These are phyloP conservation scores for Closterium sp. DNA, from an alignment of 139 green algal genomes.

Conservation along the genomic window DNA sequence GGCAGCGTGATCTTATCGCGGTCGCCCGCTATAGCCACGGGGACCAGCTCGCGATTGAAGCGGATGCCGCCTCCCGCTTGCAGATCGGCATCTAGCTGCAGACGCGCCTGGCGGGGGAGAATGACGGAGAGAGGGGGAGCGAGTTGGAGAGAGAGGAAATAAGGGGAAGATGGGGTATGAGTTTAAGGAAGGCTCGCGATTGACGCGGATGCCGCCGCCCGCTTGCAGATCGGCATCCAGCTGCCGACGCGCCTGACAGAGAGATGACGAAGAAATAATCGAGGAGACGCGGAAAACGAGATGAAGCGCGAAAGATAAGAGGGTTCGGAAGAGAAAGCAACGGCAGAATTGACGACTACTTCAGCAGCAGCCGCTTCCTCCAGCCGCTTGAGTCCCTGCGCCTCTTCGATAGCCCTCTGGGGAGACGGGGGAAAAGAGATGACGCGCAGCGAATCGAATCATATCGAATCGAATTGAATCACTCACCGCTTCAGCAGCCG, in stretches of 20 bases:
- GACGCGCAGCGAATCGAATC: not conserved
- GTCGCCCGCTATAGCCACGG: slow-evolving; percentile 8
- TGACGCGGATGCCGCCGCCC: slow-evolving; percentile 1
- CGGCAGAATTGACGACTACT: too few relatives aligned
- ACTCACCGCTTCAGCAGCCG: slow-evolving; percentile 24
- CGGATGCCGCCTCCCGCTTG: slow-evolving; percentile 28
- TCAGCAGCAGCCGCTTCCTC: too few relatives aligned
- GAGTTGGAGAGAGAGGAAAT: too few relatives aligned
- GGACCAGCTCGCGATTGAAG: slow-evolving; percentile 16
- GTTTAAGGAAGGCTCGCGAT: too few relatives aligned
- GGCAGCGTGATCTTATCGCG: slow-evolving; percentile 48
- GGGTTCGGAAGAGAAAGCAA: not conserved
- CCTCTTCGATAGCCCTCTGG: too few relatives aligned
- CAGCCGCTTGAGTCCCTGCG: too few relatives aligned
- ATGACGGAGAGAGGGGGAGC: not conserved
- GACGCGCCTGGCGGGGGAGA: not conserved
- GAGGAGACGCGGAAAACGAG: too few relatives aligned
- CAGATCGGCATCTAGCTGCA: slow-evolving; percentile 15
- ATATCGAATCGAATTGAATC: not conserved
- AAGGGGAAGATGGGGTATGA: too few relatives aligned
- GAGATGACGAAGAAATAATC: too few relatives aligned
- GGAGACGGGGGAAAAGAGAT: too few relatives aligned
- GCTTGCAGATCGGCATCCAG: slow-evolving; percentile 14
- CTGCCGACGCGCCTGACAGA: not conserved
- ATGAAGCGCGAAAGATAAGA: not conserved